These are phyloP conservation scores for Bruguiera parviflora DNA, from an alignment of 345 rosid genomes.

Conservation along the genomic window DNA sequence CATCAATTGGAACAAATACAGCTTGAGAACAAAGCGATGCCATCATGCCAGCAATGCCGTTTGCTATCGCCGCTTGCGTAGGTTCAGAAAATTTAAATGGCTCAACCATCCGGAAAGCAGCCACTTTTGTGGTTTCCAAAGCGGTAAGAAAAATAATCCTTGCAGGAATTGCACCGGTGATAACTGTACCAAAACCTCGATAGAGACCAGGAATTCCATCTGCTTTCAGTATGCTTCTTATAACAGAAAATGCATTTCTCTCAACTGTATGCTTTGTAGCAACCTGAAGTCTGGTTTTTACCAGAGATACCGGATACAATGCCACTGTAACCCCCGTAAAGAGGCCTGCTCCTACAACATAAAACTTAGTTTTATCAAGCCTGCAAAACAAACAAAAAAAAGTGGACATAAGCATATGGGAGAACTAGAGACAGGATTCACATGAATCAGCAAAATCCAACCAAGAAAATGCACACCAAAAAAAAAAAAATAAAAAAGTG, in stretches of 20 bases:
- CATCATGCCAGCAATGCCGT: slow-evolving; percentile 92
- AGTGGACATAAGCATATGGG: neutral
- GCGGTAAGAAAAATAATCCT: slow-evolving; percentile 85
- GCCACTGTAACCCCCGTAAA: slow-evolving; percentile 94
- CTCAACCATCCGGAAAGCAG: slow-evolving; percentile 58
- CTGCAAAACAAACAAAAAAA: slow-evolving; percentile 41
- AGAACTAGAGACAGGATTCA: neutral
- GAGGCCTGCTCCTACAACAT: slow-evolving; percentile 88
- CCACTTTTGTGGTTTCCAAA: slow-evolving; percentile 80
- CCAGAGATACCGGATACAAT: slow-evolving; percentile 81
- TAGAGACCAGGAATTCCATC: slow-evolving; percentile 96
- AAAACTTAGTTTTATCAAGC: slow-evolving; percentile 90
- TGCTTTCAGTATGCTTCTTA: slow-evolving; percentile 60
- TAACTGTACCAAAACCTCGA: slow-evolving; percentile 92
- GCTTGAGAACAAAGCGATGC: slow-evolving; percentile 81
- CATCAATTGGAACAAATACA: slow-evolving; percentile 93
- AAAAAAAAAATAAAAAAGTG: neutral
- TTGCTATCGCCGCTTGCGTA: slow-evolving; percentile 85
- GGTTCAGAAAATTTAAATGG: slow-evolving; percentile 51
- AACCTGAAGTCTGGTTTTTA: slow-evolving; percentile 94
- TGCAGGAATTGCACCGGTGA: slow-evolving; percentile 88
- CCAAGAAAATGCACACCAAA: neutral
- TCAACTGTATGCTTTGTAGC: slow-evolving; percentile 80
- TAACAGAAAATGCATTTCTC: slow-evolving; percentile 67
- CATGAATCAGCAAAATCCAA: neutral